phyloP scores from a whole-genome alignment of 768 basidiomycete species.

The Sporobolomyces pararoseus region DNA sequence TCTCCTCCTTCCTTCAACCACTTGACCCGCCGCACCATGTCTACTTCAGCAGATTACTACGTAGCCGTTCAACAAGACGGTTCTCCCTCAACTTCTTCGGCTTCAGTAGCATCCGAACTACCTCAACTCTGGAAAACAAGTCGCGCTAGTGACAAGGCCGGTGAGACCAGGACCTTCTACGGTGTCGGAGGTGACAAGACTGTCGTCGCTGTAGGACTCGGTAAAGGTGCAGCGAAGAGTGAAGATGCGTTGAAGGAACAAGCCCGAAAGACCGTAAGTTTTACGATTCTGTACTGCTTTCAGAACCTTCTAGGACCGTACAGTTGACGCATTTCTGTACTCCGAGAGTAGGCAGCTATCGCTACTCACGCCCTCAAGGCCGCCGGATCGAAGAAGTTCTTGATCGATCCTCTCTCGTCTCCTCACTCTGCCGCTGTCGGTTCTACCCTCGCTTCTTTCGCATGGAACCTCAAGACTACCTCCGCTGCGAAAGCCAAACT shows the following conservation, averaged over 20 bases:
- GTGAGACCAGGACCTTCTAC: slow-evolving; percentile 47
- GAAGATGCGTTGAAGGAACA: slow-evolving; percentile 39
- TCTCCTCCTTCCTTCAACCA: background rate
- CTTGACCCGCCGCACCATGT: slow-evolving; percentile 20
- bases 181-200: slow-evolving; percentile 47
- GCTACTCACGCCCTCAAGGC: slow-evolving; percentile 67
- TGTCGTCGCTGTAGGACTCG: slow-evolving; percentile 32
- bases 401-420: slow-evolving; percentile 57
- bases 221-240: slow-evolving; percentile 24
- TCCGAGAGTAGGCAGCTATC: slow-evolving; percentile 57
- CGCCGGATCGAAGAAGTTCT: slow-evolving; percentile 58
- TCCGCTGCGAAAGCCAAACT: slow-evolving; percentile 59
- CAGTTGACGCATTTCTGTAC: background rate
- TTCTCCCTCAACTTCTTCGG: background rate
- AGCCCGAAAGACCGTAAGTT: background rate
- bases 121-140: slow-evolving; percentile 36
- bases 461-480: slow-evolving; percentile 41
- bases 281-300: no score
- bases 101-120: slow-evolving; percentile 6
- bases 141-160: slow-evolving; percentile 44
- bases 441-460: slow-evolving; percentile 60
- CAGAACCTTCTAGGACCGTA: no score
- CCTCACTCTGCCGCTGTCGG: slow-evolving; percentile 61
- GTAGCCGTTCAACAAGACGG: slow-evolving; percentile 26
- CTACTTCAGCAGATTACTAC: slow-evolving; percentile 18